Evolutionary conservation across 176 grass and related monocot species (phyloP), one percentile per base, ranked within the genome.

Genomic region (Avena sativa): DNA sequence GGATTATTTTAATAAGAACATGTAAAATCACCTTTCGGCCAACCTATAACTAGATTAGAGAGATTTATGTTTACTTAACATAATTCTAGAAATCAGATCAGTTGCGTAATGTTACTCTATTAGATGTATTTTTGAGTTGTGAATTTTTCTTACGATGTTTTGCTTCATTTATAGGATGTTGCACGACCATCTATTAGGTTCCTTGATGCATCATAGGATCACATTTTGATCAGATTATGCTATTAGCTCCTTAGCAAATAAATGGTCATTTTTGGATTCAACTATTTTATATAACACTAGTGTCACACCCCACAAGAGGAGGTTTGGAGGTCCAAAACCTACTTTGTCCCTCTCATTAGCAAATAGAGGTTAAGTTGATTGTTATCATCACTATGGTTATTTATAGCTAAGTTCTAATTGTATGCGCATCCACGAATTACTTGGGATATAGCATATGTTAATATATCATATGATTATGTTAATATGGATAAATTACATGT

Each of bases 11-110:
- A 19, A 71, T 78, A 74, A 56, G 70, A 72, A 43, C 8, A 19
- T 83, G 46, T 69, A 64, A 64, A 79, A 87, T 80, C 73, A 9
- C 46, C 80, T 87, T 44, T 43, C 40, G 1, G 25, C 30, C 51
- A 52, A 70, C 43, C 10, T 9, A 82, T 30, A 46, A 49, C 17
- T 53, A 55, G 30, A 72, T 34, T 78, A 25, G 73, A 34, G 79
- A 74, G 32, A 15, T 19, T 76, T 76, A 7, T 63, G 34, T 67
- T 60, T 62, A 62, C 9, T 30, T 14, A 21, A 5, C 38, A 55
- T 83, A 38, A 43, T 81, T 59, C 38, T 28, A 48, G 14, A 49
- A 16, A 26, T 60, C 0, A 3, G 15, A 61, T 48, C 26, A 61
- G 8, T 19, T 60, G 1, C 46, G 59, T 75, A 62, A 40, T 48